Percentiles rank a stretch among this genome's conserved stretches.
These are phyloP conservation scores for Rhododendron kiyosumense DNA, from an alignment of 148 eudicot species.

Conservation along the genomic window DNA sequence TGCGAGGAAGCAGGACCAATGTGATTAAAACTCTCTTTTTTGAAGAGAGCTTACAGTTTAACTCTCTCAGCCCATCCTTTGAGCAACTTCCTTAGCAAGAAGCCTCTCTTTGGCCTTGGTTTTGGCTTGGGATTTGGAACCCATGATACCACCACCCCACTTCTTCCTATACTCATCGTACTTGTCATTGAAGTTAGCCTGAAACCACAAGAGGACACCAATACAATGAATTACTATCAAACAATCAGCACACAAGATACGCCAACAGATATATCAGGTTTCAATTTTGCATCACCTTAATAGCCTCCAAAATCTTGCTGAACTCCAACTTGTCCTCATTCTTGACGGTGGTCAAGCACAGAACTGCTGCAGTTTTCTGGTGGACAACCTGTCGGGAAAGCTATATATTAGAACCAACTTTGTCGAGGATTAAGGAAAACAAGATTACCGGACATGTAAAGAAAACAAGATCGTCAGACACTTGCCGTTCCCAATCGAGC, in stretches of 20 bases:
- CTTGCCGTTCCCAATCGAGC: constrained; percentile 79
- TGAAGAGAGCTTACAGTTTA: too few relatives aligned
- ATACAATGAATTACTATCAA: neutral
- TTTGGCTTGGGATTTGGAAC: constrained; percentile 88
- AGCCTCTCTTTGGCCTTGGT: constrained; percentile 85
- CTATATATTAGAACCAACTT: neutral
- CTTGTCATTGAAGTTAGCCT: constrained; percentile 96
- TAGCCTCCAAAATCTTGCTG: constrained; percentile 83
- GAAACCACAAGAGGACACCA: neutral
- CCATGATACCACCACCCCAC: constrained; percentile 98
- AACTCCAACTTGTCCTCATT: constrained; percentile 88
- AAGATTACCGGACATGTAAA: neutral
- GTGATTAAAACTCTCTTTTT: neutral
- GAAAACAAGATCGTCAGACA: neutral
- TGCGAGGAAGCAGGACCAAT: neutral
- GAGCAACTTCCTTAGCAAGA: constrained; percentile 88
- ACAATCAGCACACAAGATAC: neutral
- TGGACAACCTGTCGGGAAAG: constrained; percentile 68
- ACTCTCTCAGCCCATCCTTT: constrained; percentile 47
- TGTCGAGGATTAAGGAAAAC: neutral
- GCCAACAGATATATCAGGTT: neutral
- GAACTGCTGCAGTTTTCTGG: constrained; percentile 70
- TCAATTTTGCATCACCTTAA: constrained; percentile 48
- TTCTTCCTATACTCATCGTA: constrained; percentile 85
- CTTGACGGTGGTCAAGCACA: constrained; percentile 75